These are phyloP conservation scores for Teunomyces cretensis DNA, from an alignment of 805 yeast species.

Conservation along the genomic window DNA sequence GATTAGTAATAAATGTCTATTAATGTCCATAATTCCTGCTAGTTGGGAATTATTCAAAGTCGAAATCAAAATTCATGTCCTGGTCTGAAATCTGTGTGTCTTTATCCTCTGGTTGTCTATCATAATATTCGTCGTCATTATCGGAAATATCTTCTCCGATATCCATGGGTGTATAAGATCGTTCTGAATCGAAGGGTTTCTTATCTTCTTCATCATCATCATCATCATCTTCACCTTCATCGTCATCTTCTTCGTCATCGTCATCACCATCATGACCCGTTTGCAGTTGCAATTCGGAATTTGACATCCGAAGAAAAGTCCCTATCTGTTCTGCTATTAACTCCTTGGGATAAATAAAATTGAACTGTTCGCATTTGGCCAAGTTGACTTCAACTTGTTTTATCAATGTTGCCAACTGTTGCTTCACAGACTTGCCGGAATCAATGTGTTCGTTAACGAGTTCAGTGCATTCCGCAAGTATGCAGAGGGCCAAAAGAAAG, in stretches of 20 bases:
- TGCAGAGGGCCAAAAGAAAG: constrained; percentile 34
- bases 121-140: neutral
- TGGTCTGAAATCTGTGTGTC: neutral
- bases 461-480: constrained; percentile 21
- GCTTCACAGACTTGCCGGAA: neutral
- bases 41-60: constrained; percentile 20
- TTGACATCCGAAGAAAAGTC: neutral
- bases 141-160: constrained; percentile 3
- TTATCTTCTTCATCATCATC: neutral
- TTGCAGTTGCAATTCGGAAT: neutral
- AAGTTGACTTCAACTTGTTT: constrained; percentile 1
- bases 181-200: neutral
- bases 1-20: neutral
- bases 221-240: neutral
- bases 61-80: constrained; percentile 25
- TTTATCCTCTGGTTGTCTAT: constrained; percentile 1
- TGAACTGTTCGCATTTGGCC: constrained; percentile 20
- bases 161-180: neutral
- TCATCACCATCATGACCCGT: neutral
- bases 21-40: too few species aligned
- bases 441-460: constrained; percentile 13
- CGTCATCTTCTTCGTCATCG: neutral
- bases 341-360: constrained; percentile 26
- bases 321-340: constrained; percentile 11
- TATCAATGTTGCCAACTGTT: neutral